Conservation (phyloP, 2,329 filamentous ascomycete species). For the Ascochyta pisi region DNA sequence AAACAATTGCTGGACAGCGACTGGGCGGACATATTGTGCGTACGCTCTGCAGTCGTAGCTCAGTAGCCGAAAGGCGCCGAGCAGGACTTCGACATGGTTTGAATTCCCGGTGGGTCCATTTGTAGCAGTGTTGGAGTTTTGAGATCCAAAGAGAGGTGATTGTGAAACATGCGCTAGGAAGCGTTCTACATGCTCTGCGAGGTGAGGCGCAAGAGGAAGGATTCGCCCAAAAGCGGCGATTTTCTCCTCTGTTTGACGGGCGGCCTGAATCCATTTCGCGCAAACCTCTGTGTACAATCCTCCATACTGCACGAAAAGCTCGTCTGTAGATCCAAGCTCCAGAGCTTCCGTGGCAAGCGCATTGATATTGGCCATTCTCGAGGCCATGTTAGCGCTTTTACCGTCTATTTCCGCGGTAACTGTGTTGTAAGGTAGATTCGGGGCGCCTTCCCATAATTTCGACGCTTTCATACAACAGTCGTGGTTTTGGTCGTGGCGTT, state of each 20-base stretch:
- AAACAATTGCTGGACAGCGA: constrained; percentile 73
- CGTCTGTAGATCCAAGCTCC: constrained; percentile 72
- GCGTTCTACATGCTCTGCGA: constrained; percentile 74
- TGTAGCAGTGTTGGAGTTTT: neutral
- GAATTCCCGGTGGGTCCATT: neutral
- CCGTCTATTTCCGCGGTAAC: constrained; percentile 27
- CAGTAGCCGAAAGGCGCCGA: constrained; percentile 80
- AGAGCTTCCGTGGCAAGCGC: constrained; percentile 54
- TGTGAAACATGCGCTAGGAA: constrained; percentile 44
- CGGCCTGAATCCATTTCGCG: constrained; percentile 73
- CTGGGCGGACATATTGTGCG: constrained; percentile 67
- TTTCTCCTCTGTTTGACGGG: constrained; percentile 41
- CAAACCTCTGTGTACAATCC: constrained; percentile 80
- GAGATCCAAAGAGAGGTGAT: constrained; percentile 31
- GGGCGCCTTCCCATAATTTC: constrained; percentile 48
- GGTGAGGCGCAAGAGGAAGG: constrained; percentile 80
- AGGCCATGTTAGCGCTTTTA: constrained; percentile 22
- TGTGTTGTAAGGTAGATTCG: constrained; percentile 20
- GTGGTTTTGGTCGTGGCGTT: constrained; percentile 26
- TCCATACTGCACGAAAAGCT: constrained; percentile 77
- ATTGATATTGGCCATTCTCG: constrained; percentile 38
- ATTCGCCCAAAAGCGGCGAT: constrained; percentile 80
- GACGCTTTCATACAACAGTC: constrained; percentile 35
- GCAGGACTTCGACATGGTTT: constrained; percentile 57
- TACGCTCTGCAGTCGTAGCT: constrained; percentile 77